Conservation (phyloP, 805 yeast species). For the Metschnikowia orientalis region DNA sequence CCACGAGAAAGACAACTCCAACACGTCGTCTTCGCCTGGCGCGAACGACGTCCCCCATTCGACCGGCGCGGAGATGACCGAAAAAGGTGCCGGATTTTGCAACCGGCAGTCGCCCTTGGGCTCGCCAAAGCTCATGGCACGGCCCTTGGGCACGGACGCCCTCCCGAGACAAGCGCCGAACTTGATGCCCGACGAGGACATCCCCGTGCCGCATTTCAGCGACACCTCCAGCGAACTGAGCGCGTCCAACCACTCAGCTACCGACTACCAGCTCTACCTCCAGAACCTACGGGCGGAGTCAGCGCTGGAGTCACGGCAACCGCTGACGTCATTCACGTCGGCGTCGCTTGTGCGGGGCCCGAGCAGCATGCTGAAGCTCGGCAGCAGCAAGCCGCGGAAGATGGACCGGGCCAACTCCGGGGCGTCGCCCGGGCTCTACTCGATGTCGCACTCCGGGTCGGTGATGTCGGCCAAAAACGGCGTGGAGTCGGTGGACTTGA, state of each 20-base stretch:
- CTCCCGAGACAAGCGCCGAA: too few relatives aligned
- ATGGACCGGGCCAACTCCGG: conserved; percentile 3
- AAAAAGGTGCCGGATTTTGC: too few relatives aligned
- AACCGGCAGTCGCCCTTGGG: too few relatives aligned
- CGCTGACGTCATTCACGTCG: conserved; percentile 18
- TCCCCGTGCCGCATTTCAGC: conserved; percentile 9
- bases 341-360: conserved; percentile 15
- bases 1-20: conserved; percentile 13
- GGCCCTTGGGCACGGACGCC: too few relatives aligned
- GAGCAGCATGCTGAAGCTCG: conserved; percentile 9
- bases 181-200: conserved; percentile 6
- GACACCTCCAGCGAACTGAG: conserved; percentile 8
- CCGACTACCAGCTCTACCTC: conserved; percentile 22
- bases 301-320: conserved; percentile 12
- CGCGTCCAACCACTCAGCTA: conserved; percentile 4
- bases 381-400: conserved; percentile 6
- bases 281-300: conserved; percentile 13
- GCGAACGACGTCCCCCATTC: conserved; percentile 7
- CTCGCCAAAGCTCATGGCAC: too few relatives aligned
- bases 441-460: conserved; percentile 8
- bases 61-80: too few relatives aligned
- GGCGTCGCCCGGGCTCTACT: conserved; percentile 5
- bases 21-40: conserved; percentile 18
- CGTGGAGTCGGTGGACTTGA: conserved; percentile 11
- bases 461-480: conserved; percentile 11